Evolutionary conservation across 2,329 filamentous ascomycete genomes (phyloP).

Genomic region (Cladophialophora carrionii): DNA sequence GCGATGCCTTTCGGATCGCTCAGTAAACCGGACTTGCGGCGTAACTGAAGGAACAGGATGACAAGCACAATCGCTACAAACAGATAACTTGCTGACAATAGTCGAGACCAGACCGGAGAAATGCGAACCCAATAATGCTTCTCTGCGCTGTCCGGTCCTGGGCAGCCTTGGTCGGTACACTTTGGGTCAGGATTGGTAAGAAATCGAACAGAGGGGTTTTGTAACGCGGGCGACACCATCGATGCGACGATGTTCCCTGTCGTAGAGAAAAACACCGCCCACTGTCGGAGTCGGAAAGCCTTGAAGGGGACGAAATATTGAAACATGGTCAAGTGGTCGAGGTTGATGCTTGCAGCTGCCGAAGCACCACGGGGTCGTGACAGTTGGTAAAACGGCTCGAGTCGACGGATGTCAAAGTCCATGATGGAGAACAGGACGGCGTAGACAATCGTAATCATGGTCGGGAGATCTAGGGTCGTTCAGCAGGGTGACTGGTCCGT

Average conservation of each 20-base stretch:
- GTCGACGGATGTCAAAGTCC: constrained; percentile 56
- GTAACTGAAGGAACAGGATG: constrained; percentile 51
- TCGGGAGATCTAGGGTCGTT: constrained; percentile 44
- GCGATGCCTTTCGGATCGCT: constrained; percentile 56
- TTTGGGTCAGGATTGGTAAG: constrained; percentile 43
- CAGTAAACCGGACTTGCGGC: constrained; percentile 53
- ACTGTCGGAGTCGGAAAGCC: constrained; percentile 52
- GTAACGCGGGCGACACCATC: constrained; percentile 51
- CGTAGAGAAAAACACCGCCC: constrained; percentile 53
- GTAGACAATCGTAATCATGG: constrained; percentile 54
- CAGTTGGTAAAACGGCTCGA: constrained; percentile 55
- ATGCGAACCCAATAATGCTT: constrained; percentile 48
- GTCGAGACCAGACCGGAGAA: constrained; percentile 51
- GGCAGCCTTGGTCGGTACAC: constrained; percentile 34
- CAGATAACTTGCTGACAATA: constrained; percentile 47
- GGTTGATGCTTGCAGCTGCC: constrained; percentile 49
- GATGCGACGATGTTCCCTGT: constrained; percentile 52
- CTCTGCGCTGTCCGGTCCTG: constrained; percentile 18
- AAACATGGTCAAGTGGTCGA: constrained; percentile 55
- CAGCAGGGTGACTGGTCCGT: background rate
- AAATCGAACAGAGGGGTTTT: constrained; percentile 51
- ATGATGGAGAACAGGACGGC: constrained; percentile 56
- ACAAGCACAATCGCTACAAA: constrained; percentile 49
- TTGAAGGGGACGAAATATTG: constrained; percentile 53
- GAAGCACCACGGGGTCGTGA: constrained; percentile 43